These are phyloP conservation scores for Phoma herbarum DNA, from an alignment of 2,329 filamentous ascomycete species.

Conservation along the genomic window DNA sequence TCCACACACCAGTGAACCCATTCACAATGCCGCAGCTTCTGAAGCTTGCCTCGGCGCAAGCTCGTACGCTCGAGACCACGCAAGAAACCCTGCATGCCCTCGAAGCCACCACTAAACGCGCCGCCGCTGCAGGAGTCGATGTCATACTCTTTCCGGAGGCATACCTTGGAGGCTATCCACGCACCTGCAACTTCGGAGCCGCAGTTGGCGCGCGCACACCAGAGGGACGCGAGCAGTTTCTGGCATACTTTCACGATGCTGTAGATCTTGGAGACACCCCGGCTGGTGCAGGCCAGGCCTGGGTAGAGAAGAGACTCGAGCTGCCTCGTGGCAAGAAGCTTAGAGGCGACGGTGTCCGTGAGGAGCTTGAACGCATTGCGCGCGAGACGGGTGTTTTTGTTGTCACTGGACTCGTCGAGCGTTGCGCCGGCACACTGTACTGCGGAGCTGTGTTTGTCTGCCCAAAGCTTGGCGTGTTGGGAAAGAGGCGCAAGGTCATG, in stretches of 20 bases:
- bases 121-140: conserved; percentile 68
- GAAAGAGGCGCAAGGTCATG: conserved; percentile 92
- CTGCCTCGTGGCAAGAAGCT: conserved; percentile 57
- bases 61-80: conserved; percentile 58
- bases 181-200: conserved; percentile 79
- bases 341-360: conserved; percentile 78
- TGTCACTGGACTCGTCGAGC: conserved; percentile 81
- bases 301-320: conserved; percentile 71
- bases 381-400: conserved; percentile 82
- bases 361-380: conserved; percentile 79
- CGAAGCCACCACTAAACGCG: conserved; percentile 67
- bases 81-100: conserved; percentile 72
- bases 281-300: conserved; percentile 73
- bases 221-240: conserved; percentile 80
- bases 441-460: conserved; percentile 85
- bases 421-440: conserved; percentile 81
- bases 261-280: conserved; percentile 86
- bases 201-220: conserved; percentile 73
- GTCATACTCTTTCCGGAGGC: conserved; percentile 91
- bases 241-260: conserved; percentile 78
- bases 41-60: conserved; percentile 60
- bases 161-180: conserved; percentile 90
- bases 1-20: background rate
- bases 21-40: conserved; percentile 54
- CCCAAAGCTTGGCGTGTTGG: conserved; percentile 74